phyloP scores from a whole-genome alignment of 495 filamentous ascomycete species.

The Penicillium diatomitis region DNA sequence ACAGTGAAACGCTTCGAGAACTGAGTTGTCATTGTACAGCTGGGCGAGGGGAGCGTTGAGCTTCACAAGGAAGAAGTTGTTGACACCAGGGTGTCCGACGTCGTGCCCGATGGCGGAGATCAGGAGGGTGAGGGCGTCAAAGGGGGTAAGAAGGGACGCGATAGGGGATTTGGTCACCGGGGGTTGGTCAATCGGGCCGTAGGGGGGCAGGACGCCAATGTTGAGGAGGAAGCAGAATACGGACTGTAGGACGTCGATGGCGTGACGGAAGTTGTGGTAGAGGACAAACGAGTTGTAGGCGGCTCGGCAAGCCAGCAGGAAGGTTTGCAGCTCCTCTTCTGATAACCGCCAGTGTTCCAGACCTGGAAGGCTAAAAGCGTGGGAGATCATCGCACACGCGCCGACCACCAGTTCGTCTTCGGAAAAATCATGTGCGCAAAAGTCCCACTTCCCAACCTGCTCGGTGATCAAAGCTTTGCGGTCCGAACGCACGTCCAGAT shows the following conservation, averaged over 20 bases:
- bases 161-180: conserved; percentile 48
- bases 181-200: conserved; percentile 24
- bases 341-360: conserved; percentile 70
- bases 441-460: conserved; percentile 74
- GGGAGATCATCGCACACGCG: conserved; percentile 75
- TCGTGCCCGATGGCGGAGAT: conserved; percentile 96
- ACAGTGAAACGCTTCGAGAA: conserved; percentile 95
- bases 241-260: conserved; percentile 91
- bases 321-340: conserved; percentile 69
- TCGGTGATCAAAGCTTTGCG: conserved; percentile 53
- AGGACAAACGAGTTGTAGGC: conserved; percentile 93
- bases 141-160: conserved; percentile 62
- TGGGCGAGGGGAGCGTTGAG: conserved; percentile 94
- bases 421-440: conserved; percentile 77
- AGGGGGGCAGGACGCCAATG: conserved; percentile 68
- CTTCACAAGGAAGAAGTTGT: conserved; percentile 90
- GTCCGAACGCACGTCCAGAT: conserved; percentile 38
- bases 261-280: conserved; percentile 99
- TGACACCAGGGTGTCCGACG: conserved; percentile 94
- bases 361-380: conserved; percentile 76
- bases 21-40: conserved; percentile 93
- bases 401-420: conserved; percentile 82
- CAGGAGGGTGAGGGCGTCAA: conserved; percentile 81
- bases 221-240: conserved; percentile 84
- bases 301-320: conserved; percentile 71